Evolutionary conservation across 345 rosid genomes (phyloP), one percentile per base, ranked within the genome.

Genomic region (Pugionium dolabratum): DNA sequence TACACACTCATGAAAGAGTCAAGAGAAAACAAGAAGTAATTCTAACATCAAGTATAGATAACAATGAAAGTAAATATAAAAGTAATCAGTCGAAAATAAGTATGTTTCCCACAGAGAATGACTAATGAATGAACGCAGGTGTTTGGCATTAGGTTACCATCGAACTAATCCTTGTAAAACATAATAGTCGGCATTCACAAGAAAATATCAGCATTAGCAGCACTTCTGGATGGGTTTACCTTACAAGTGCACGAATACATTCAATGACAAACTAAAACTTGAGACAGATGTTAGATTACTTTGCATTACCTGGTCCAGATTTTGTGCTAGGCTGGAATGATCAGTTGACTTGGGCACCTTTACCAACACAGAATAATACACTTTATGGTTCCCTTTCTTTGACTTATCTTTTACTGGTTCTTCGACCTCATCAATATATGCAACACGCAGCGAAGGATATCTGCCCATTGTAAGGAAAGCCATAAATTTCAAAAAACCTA

Each of bases 401-500:
- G 76, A 56, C 60, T 73, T 82, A 65, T 85, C 99, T 72, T 86
- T 76, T 65, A 61, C 86, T 51, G 94, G 83, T 76, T 89, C 95
- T 78, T 95, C 98, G 5, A 95, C 90, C 81, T 95, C 99, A 62
- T 95, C 99, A 69, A 95, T 91, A 71, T 91, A 95, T 28, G 99
- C 99, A 45, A 95, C 98, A 36, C 99, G 96, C 57, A 95, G 91
- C 7, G 99, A 95, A n/a, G 94, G 96, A 74, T 95, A 87, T 59
- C 99, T 95, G 82, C 74, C 80, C 71, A 54, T 46, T 11, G 59
- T 29, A 67, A 64, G 66, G 1, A 48, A 49, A 55, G 10, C 27
- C 55, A 44, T 56, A 32, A 47, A 69, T 43, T 57, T 50, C 71
- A 47, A 52, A 46, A 4, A 63, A 57, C 26, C 69, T 52, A 27